Base-by-base conservation (phyloP, 2,329 filamentous ascomycete species). In the Orbilia blumenaviensis region DNA sequence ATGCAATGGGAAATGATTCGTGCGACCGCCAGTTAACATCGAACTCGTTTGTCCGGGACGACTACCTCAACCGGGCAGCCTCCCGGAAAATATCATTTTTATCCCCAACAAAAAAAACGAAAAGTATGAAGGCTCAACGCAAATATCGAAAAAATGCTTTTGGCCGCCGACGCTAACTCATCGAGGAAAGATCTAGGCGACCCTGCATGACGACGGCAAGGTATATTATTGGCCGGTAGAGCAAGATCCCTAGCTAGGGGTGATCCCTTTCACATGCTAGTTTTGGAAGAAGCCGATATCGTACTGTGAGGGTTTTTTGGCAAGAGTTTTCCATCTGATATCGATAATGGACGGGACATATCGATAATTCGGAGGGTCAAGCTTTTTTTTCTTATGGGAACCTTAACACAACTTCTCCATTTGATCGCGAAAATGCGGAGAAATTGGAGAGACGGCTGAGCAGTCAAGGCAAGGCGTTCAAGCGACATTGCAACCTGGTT, bases 181-280 rank as follows among this genome's bases (percentile, higher is more conserved):
- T 58, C 54, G 56, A 56, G 63, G 71, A 67, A 75, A 75, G 54
- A 62, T 75, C 62, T 54, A 50, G 63, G 56, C 62, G 62, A 41
- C 71, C 71, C 71, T 75, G 71, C 71, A 75, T 75, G 46, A 63
- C 25, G 25, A 34, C 69, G 62, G 63, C 54, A 63, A 46, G 62
- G 42, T n/a, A 46, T 62, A 14, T 67, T 25, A 74, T 74, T 74
- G 69, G 69, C 21, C 12, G 18, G 3, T 21, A 10, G 16, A 56
- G 48, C 56, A 21, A 4, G 58, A 58, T 64, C 27, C 21, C 60
- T 23, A 62, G 60, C 66, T 66, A 23, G 41, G 61, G 62, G 23
- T 18, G 7, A 29, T 29, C 46, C 62, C 42, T 42, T 67, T 74
- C 69, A 74, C 69, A 74, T 74, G 69, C 61, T 23, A 66, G 21